phyloP scores from a whole-genome alignment of 768 basidiomycete genomes.

The Boletus sensibilis region DNA sequence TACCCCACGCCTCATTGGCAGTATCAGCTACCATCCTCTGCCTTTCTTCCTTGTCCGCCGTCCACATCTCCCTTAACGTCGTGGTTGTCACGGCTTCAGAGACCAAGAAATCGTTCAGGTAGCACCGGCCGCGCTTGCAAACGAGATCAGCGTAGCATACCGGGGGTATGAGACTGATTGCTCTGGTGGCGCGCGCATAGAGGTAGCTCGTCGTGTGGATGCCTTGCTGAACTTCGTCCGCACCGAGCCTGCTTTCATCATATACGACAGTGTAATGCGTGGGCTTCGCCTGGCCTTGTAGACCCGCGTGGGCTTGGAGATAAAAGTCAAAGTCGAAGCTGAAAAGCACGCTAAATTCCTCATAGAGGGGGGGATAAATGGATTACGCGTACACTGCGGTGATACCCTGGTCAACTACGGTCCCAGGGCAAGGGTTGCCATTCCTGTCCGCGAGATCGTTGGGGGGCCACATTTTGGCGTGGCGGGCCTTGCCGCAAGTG shows the following conservation, averaged over 20 bases:
- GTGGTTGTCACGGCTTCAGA: constrained; percentile 48
- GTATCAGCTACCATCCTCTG: constrained; percentile 8
- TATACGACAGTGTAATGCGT: constrained; percentile 82
- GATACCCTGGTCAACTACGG: constrained; percentile 76
- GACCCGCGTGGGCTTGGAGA: constrained; percentile 70
- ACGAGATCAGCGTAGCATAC: constrained; percentile 83
- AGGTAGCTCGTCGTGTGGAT: constrained; percentile 68
- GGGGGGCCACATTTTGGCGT: constrained; percentile 58
- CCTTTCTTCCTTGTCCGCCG: constrained; percentile 30
- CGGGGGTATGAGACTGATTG: constrained; percentile 75
- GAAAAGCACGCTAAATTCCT: background rate
- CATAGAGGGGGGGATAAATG: background rate
- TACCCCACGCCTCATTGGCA: constrained; percentile 43
- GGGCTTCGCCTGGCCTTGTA: constrained; percentile 67
- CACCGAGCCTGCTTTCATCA: constrained; percentile 65
- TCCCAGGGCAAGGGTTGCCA: constrained; percentile 78
- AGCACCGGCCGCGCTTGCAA: constrained; percentile 75
- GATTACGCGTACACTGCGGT: constrained; percentile 56
- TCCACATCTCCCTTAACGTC: constrained; percentile 34
- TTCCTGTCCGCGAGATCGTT: constrained; percentile 53
- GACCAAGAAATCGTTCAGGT: constrained; percentile 67
- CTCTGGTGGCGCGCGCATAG: constrained; percentile 83
- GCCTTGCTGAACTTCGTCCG: constrained; percentile 73
- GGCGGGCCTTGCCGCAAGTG: constrained; percentile 75
- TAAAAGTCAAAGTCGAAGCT: constrained; percentile 68